Conservation (phyloP, 805 yeast genomes). For the Wickerhamomyces hampshirensis region DNA sequence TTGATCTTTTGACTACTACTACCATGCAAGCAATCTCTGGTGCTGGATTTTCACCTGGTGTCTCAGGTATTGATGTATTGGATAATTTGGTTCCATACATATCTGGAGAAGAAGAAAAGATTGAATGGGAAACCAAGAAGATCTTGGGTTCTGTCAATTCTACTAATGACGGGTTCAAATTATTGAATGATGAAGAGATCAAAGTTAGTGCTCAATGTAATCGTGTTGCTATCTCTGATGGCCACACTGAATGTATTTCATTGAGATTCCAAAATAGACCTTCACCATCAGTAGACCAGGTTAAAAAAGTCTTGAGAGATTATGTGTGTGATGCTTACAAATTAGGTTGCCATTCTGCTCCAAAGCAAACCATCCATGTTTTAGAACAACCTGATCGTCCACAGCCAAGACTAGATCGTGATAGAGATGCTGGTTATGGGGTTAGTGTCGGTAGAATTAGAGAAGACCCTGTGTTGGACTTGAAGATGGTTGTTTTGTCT, state of each 20-base stretch:
- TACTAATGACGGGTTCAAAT: conserved; percentile 49
- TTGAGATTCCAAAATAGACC: conserved; percentile 76
- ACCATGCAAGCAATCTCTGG: conserved; percentile 98
- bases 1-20: conserved; percentile 79
- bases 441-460: conserved; percentile 94
- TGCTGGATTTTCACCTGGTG: conserved; percentile 98
- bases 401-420: conserved; percentile 95
- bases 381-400: conserved; percentile 92
- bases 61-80: conserved; percentile 87
- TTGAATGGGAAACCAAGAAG: conserved; percentile 97
- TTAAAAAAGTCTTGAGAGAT: conserved; percentile 63
- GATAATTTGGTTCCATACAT: conserved; percentile 95
- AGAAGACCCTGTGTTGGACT: conserved; percentile 88
- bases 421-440: conserved; percentile 90
- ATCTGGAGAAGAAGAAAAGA: conserved; percentile 96
- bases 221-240: conserved; percentile 95
- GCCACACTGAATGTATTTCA: conserved; percentile 94
- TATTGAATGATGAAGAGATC: conserved; percentile 63
- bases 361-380: conserved; percentile 86
- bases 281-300: conserved; percentile 79
- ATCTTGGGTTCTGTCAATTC: conserved; percentile 65
- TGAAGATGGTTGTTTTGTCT: conserved; percentile 94
- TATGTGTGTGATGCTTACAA: conserved; percentile 80
- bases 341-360: conserved; percentile 87
- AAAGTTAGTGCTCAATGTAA: conserved; percentile 94